Conservation (phyloP, 345 rosid genomes). For the Pistacia integerrima region DNA sequence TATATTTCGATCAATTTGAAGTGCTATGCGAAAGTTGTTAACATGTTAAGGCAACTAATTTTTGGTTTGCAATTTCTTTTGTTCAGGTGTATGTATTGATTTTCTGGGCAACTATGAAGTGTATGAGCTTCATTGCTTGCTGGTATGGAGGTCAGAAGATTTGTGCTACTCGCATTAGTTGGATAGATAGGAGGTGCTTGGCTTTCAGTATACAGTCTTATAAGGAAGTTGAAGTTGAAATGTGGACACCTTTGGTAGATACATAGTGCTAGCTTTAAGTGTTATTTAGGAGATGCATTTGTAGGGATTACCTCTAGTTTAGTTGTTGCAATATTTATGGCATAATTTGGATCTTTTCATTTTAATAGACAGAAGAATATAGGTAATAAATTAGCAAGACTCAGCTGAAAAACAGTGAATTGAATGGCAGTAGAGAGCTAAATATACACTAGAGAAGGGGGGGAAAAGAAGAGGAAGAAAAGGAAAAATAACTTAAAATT, state of each 20-base stretch:
- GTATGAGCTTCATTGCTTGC: slow-evolving; percentile 38
- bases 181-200: slow-evolving; percentile 43
- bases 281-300: slow-evolving; percentile 17
- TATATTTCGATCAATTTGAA: slow-evolving; percentile 11
- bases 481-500: slow-evolving; percentile 21
- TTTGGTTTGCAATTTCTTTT: neutral
- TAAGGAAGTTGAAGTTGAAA: slow-evolving; percentile 36
- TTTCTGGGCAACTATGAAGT: slow-evolving; percentile 48
- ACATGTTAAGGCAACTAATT: slow-evolving; percentile 6
- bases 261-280: slow-evolving; percentile 38
- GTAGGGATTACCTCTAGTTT: slow-evolving; percentile 7
- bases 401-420: slow-evolving; percentile 14
- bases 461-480: slow-evolving; percentile 2
- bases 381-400: neutral
- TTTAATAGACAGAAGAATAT: neutral
- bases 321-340: neutral
- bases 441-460: slow-evolving; percentile 14
- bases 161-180: slow-evolving; percentile 40
- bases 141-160: slow-evolving; percentile 49
- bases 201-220: slow-evolving; percentile 35
- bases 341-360: slow-evolving; percentile 4
- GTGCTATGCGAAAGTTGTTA: neutral
- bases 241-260: slow-evolving; percentile 80
- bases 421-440: slow-evolving; percentile 25
- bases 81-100: slow-evolving; percentile 40